These are phyloP conservation scores for Lipomyces sp. DNA, from an alignment of 805 yeast genomes.

Conservation along the genomic window DNA sequence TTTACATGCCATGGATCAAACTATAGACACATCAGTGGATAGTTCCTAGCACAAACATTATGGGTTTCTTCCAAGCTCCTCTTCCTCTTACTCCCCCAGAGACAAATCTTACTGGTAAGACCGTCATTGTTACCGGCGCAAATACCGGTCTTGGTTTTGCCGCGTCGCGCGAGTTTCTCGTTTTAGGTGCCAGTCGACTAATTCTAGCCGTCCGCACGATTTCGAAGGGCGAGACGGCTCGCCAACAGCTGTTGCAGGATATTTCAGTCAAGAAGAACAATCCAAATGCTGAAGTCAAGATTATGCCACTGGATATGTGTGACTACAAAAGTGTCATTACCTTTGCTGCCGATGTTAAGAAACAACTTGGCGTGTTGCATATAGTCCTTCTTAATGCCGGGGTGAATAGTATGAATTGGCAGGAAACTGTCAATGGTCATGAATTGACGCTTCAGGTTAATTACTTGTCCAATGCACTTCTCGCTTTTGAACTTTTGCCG, in stretches of 20 bases:
- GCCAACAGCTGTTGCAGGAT: background rate
- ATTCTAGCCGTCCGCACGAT: conserved; percentile 20
- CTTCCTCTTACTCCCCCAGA: background rate
- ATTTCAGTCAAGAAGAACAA: background rate
- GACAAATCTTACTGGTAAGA: conserved; percentile 4
- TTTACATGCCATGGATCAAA: background rate
- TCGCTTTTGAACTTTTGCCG: conserved; percentile 4
- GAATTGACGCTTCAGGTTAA: conserved; percentile 9
- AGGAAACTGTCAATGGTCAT: conserved; percentile 7
- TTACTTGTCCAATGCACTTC: conserved; percentile 8
- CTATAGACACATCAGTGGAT: background rate
- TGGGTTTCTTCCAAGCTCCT: background rate
- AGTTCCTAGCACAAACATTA: no score
- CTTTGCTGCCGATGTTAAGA: conserved; percentile 9
- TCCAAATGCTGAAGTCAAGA: conserved; percentile 1
- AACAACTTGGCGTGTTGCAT: background rate
- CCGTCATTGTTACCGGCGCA: conserved; percentile 26
- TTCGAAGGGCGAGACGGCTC: conserved; percentile 16
- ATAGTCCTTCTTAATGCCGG: background rate
- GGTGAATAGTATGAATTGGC: conserved; percentile 1
- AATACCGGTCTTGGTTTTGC: conserved; percentile 20
- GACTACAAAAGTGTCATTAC: conserved; percentile 3
- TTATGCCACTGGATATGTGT: conserved; percentile 15
- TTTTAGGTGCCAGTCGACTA: conserved; percentile 4
- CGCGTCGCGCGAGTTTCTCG: conserved; percentile 18